Conservation (phyloP, 2,329 filamentous ascomycete species). For the Xenoacremonium recifei region DNA sequence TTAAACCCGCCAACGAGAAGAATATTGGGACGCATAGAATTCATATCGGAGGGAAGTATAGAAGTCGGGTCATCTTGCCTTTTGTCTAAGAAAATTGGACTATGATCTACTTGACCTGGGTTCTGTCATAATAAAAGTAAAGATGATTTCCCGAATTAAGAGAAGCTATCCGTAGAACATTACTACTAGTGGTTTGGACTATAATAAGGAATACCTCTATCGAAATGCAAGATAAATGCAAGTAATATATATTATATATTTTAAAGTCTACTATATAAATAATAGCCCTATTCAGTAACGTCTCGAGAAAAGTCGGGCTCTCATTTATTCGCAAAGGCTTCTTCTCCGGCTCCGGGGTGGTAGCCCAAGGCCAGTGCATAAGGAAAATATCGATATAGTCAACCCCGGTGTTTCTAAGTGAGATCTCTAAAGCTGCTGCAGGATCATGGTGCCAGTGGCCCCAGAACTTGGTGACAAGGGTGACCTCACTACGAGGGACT, state of each 20-base stretch:
- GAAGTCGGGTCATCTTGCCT: slow-evolving; percentile 20
- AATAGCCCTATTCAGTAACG: too few relatives aligned
- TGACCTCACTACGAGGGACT: slow-evolving; percentile 32
- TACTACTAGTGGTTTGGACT: too few relatives aligned
- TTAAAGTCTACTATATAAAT: too few relatives aligned
- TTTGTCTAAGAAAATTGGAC: too few relatives aligned
- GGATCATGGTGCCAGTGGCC: slow-evolving; percentile 29
- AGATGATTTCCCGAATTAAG: too few relatives aligned
- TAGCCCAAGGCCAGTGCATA: slow-evolving; percentile 30
- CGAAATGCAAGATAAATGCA: too few relatives aligned
- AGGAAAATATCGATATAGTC: slow-evolving; percentile 33
- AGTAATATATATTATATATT: too few relatives aligned
- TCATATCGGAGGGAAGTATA: slow-evolving; percentile 17
- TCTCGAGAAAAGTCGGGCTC: slow-evolving; percentile 24
- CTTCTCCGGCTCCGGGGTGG: slow-evolving; percentile 18
- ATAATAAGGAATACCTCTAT: too few relatives aligned
- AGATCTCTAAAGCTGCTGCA: slow-evolving; percentile 24
- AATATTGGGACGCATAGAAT: slow-evolving; percentile 20
- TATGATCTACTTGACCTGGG: too few relatives aligned
- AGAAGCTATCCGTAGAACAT: too few relatives aligned
- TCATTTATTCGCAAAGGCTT: slow-evolving; percentile 18
- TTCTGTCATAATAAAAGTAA: too few relatives aligned
- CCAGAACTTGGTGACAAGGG: slow-evolving; percentile 32
- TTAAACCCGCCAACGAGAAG: slow-evolving; percentile 6
- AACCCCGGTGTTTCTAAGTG: slow-evolving; percentile 25